Conservation (phyloP, 2,329 filamentous ascomycete species). For the Aspergillus brunneoviolaceus region DNA sequence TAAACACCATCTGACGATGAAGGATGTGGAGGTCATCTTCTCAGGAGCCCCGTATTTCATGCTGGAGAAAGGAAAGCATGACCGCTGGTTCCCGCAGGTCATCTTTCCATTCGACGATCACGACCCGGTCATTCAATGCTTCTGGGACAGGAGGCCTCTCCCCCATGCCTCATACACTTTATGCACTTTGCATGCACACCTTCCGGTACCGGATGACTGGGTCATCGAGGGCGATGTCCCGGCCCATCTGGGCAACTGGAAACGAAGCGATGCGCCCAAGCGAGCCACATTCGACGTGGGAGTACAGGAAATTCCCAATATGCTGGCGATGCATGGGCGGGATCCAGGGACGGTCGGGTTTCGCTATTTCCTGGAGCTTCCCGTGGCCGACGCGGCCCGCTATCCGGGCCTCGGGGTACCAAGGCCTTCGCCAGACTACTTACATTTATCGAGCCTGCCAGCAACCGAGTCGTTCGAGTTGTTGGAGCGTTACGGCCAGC, state of each 20-base stretch:
- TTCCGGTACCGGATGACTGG: slow-evolving; percentile 43
- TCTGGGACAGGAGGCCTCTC: slow-evolving; percentile 42
- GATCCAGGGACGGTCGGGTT: slow-evolving; percentile 50
- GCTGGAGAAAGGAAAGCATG: slow-evolving; percentile 43
- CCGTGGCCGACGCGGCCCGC: slow-evolving; percentile 39
- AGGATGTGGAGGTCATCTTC: slow-evolving; percentile 43
- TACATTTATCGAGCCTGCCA: slow-evolving; percentile 26
- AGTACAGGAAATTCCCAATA: slow-evolving; percentile 50
- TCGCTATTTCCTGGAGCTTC: slow-evolving; percentile 49
- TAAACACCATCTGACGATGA: slow-evolving; percentile 26
- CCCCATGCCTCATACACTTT: slow-evolving; percentile 43
- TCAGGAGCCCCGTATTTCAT: slow-evolving; percentile 47
- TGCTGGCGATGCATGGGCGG: slow-evolving; percentile 46
- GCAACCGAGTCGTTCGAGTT: slow-evolving; percentile 35
- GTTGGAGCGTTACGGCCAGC: slow-evolving; percentile 34
- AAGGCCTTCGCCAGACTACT: slow-evolving; percentile 19
- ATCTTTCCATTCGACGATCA: slow-evolving; percentile 47
- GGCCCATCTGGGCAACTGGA: slow-evolving; percentile 25
- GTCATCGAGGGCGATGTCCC: slow-evolving; percentile 29
- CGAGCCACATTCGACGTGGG: slow-evolving; percentile 45
- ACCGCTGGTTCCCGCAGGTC: slow-evolving; percentile 44
- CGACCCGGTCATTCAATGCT: slow-evolving; percentile 38
- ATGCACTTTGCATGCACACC: slow-evolving; percentile 46
- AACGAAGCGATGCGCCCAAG: slow-evolving; percentile 27
- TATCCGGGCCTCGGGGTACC: slow-evolving; percentile 25